These are phyloP conservation scores for Pythium phragmitis DNA, from an alignment of 352 stramenopile species.

Conservation along the genomic window DNA sequence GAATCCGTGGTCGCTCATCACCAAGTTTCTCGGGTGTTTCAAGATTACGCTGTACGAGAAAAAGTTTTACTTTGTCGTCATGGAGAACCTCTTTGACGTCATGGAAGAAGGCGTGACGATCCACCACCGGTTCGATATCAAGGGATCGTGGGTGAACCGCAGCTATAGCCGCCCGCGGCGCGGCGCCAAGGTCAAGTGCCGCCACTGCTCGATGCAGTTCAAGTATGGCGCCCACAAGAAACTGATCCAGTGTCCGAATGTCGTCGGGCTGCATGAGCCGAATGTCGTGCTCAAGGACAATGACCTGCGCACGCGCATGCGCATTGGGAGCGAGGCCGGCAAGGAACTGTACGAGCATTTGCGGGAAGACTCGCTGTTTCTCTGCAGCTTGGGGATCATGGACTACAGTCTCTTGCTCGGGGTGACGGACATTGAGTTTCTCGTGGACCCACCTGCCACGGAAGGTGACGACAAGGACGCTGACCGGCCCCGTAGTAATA, in stretches of 20 bases:
- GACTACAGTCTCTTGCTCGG: conserved; percentile 90
- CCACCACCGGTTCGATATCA: conserved; percentile 90
- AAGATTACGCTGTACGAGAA: conserved; percentile 90
- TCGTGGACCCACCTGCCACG: conserved; percentile 49
- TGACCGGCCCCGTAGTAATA: conserved; percentile 24
- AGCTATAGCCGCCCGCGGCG: conserved; percentile 75
- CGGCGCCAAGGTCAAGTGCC: conserved; percentile 80
- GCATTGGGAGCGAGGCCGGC: conserved; percentile 58
- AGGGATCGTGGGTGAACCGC: conserved; percentile 90
- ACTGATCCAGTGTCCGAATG: conserved; percentile 72
- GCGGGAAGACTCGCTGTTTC: conserved; percentile 70
- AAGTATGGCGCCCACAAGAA: conserved; percentile 70
- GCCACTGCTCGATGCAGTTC: conserved; percentile 87
- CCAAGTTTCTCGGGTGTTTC: conserved; percentile 90
- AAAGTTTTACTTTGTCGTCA: conserved; percentile 91
- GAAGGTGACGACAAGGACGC: background rate
- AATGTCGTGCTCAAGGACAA: conserved; percentile 90
- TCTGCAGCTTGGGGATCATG: conserved; percentile 85
- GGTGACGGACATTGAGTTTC: conserved; percentile 82
- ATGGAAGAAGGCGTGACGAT: conserved; percentile 65
- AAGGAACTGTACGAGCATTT: conserved; percentile 66
- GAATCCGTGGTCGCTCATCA: conserved; percentile 77
- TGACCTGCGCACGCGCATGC: conserved; percentile 77
- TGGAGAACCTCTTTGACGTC: conserved; percentile 90
- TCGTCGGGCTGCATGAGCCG: conserved; percentile 75